Percentiles rank a stretch among this genome's conserved stretches.
Conservation (phyloP, 2,329 filamentous ascomycete species). For the Fusarium sambucinum region DNA sequence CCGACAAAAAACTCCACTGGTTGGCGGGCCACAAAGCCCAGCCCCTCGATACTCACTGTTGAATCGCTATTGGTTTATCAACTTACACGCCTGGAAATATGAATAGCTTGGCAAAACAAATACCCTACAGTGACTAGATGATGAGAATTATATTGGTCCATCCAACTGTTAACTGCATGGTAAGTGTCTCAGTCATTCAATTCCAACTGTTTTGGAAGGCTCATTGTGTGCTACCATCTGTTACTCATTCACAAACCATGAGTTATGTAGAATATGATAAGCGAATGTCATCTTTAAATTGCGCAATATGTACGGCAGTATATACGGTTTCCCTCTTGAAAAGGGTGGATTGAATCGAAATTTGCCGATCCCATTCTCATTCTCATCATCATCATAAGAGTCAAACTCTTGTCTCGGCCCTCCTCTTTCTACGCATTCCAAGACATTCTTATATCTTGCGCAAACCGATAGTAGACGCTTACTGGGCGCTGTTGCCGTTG, state of each 20-base stretch:
- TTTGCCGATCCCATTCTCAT: background rate
- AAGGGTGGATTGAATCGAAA: constrained; percentile 11
- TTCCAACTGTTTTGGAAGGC: background rate
- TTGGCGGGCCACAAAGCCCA: constrained; percentile 32
- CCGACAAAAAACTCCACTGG: constrained; percentile 5
- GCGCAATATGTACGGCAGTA: constrained; percentile 24
- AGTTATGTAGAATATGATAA: background rate
- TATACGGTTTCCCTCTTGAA: constrained; percentile 16
- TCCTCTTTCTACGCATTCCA: background rate
- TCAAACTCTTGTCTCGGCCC: background rate
- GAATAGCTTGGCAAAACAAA: background rate
- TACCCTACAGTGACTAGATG: background rate
- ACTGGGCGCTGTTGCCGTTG: constrained; percentile 58
- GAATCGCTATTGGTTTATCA: constrained; percentile 22
- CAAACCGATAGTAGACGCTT: constrained; percentile 8
- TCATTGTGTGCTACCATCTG: background rate
- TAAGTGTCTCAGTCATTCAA: background rate
- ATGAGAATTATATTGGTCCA: constrained; percentile 27
- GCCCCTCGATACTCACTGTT: constrained; percentile 2
- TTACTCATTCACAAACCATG: background rate
- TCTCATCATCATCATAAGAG: constrained; percentile 5
- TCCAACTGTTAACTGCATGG: constrained; percentile 36
- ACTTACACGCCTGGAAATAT: constrained; percentile 4
- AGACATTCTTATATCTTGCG: background rate
- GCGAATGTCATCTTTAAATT: background rate